Conservation (phyloP, 2,329 filamentous ascomycete species). For the Botryotinia narcissicola region DNA sequence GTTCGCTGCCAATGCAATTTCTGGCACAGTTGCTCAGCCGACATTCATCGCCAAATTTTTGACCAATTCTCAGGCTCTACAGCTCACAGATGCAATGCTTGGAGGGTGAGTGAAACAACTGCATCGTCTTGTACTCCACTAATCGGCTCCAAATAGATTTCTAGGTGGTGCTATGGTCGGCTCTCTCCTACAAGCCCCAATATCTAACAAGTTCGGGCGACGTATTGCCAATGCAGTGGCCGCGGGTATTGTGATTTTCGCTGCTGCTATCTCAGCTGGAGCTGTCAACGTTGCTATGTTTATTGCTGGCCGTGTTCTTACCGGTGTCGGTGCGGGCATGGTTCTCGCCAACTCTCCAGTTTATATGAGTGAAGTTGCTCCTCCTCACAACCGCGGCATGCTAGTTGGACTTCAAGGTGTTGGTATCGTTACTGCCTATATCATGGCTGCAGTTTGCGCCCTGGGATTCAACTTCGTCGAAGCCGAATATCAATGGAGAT, state of each 20-base stretch:
- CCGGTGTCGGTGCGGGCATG: slow-evolving; percentile 20
- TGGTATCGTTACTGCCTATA: slow-evolving; percentile 35
- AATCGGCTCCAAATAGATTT: not conserved
- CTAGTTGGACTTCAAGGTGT: slow-evolving; percentile 39
- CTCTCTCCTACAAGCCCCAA: slow-evolving; percentile 11
- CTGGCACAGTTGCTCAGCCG: slow-evolving; percentile 12
- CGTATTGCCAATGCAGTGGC: slow-evolving; percentile 21
- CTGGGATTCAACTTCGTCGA: slow-evolving; percentile 6
- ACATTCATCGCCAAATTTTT: slow-evolving; percentile 17
- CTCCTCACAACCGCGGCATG: slow-evolving; percentile 34
- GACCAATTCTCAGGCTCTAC: slow-evolving; percentile 6
- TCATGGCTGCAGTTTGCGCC: slow-evolving; percentile 24
- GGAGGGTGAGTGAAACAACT: not conserved
- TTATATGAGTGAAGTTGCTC: slow-evolving; percentile 35
- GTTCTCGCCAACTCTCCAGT: slow-evolving; percentile 24
- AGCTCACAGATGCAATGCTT: slow-evolving; percentile 16
- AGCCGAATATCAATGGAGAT: slow-evolving; percentile 14
- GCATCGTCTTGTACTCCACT: not conserved
- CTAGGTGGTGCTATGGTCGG: slow-evolving; percentile 11
- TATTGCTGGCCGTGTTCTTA: slow-evolving; percentile 10
- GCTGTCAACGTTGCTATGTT: slow-evolving; percentile 20
- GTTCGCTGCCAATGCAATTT: slow-evolving; percentile 10
- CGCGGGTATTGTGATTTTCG: slow-evolving; percentile 25
- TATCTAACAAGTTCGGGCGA: slow-evolving; percentile 9
- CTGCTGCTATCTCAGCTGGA: slow-evolving; percentile 28